phyloP scores from a whole-genome alignment of 257 asterid species.

The Thymus quinquecostatus region DNA sequence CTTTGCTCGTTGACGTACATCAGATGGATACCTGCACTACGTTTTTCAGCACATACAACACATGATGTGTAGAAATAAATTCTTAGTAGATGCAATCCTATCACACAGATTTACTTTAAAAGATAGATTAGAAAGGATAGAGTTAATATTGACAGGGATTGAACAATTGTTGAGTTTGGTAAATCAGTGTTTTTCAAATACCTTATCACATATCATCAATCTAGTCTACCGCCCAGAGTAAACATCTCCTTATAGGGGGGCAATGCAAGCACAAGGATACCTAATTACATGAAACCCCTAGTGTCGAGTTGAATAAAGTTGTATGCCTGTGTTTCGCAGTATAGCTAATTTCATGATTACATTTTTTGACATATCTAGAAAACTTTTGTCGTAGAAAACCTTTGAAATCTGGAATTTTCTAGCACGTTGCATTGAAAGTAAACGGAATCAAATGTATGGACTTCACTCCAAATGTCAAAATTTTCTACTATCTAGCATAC shows the following conservation, averaged over 20 bases:
- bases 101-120: background rate
- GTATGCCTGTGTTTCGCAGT: background rate
- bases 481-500: background rate
- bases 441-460: background rate
- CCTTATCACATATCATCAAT: no score
- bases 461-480: background rate
- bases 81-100: no score
- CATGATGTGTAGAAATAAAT: background rate
- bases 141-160: no score
- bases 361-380: background rate
- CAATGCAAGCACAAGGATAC: background rate
- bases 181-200: no score
- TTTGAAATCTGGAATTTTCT: background rate
- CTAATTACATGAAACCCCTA: background rate
- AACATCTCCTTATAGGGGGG: background rate
- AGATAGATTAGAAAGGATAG: background rate
- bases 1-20: conserved; percentile 70
- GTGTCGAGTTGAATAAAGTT: background rate
- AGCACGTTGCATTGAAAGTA: background rate
- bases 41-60: no score
- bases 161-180: no score
- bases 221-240: no score
- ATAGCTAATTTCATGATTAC: background rate
- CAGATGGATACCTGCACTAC: conserved; percentile 78
- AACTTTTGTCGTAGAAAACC: background rate